Conservation (phyloP, 148 eudicot species). For the Simmondsia chinensis region DNA sequence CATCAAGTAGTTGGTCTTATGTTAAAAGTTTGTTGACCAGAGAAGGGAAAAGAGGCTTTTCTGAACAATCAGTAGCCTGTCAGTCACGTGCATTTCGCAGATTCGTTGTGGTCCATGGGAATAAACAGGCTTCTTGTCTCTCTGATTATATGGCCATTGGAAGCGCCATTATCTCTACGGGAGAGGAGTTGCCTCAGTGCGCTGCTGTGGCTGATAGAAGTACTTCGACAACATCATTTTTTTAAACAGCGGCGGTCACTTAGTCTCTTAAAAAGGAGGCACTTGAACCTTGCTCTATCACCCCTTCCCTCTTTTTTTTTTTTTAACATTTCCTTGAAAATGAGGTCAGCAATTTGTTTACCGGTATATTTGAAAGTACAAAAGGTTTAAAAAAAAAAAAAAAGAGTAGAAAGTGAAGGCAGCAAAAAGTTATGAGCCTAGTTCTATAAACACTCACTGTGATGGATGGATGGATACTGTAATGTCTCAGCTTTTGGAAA, state of each 20-base stretch:
- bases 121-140: slow-evolving; percentile 10
- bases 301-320: slow-evolving; percentile 5
- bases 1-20: slow-evolving; percentile 26
- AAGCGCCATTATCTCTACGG: slow-evolving; percentile 11
- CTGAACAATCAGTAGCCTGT: slow-evolving; percentile 13
- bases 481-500: slow-evolving; percentile 10
- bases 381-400: not conserved
- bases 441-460: slow-evolving; percentile 1
- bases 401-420: slow-evolving; percentile 21
- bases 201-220: slow-evolving; percentile 8
- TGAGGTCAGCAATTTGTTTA: slow-evolving; percentile 25
- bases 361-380: slow-evolving; percentile 27
- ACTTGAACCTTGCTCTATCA: slow-evolving; percentile 6
- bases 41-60: slow-evolving; percentile 6
- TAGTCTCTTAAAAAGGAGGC: slow-evolving; percentile 8
- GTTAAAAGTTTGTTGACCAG: slow-evolving; percentile 3
- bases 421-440: slow-evolving; percentile 11
- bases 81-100: slow-evolving; percentile 14
- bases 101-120: slow-evolving; percentile 22
- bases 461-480: slow-evolving; percentile 8
- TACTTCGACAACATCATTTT: not conserved
- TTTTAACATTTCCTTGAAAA: slow-evolving; percentile 10
- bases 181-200: slow-evolving; percentile 15
- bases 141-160: slow-evolving; percentile 8
- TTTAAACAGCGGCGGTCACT: slow-evolving; percentile 6